These are phyloP conservation scores for Corylus americana DNA, from an alignment of 306 rosid genomes.

Conservation along the genomic window DNA sequence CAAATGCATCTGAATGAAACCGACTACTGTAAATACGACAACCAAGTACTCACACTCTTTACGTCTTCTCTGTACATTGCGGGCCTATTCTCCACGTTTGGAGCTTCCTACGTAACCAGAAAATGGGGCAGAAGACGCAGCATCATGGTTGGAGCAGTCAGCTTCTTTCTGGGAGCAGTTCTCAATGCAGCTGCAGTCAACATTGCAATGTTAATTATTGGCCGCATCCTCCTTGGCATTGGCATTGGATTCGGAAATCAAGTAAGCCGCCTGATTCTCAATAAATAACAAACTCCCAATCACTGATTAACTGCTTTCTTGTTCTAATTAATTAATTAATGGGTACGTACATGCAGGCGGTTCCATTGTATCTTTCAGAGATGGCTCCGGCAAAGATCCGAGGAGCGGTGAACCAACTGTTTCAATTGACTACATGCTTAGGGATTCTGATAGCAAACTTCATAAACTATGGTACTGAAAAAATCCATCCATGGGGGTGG, in stretches of 20 bases:
- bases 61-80: constrained; percentile 93
- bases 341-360: constrained; percentile 51
- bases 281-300: neutral
- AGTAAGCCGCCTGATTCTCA: constrained; percentile 47
- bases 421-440: constrained; percentile 68
- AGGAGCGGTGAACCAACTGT: constrained; percentile 91
- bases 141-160: constrained; percentile 80
- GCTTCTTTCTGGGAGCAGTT: constrained; percentile 77
- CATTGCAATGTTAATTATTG: constrained; percentile 75
- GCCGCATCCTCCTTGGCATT: constrained; percentile 73
- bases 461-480: constrained; percentile 50
- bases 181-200: constrained; percentile 78
- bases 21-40: constrained; percentile 86
- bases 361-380: constrained; percentile 86
- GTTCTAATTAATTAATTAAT: neutral
- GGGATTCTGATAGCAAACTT: constrained; percentile 59
- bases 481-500: constrained; percentile 69
- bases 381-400: constrained; percentile 86
- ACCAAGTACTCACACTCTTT: constrained; percentile 82
- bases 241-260: constrained; percentile 97
- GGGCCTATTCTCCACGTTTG: constrained; percentile 79
- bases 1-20: constrained; percentile 66
- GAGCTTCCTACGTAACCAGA: constrained; percentile 75
- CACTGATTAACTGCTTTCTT: constrained; percentile 5
- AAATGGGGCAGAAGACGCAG: constrained; percentile 78